Evolutionary conservation across 2,329 filamentous ascomycete genomes (phyloP).

Genomic region (Plenodomus lindquistii): DNA sequence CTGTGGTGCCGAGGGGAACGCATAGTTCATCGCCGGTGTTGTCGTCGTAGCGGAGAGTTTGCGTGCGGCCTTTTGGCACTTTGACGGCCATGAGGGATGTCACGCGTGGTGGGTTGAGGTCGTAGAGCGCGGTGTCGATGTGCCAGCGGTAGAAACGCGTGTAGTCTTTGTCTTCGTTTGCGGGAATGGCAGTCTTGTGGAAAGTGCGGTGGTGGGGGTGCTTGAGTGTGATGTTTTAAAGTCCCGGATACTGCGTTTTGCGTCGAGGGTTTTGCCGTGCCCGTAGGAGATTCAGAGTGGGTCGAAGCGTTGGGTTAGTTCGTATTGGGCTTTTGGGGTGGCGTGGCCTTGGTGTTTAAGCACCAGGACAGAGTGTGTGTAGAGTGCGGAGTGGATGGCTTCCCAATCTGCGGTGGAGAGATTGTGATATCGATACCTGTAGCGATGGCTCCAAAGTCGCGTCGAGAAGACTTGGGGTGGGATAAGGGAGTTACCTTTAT

Average conservation of each 20-base stretch:
- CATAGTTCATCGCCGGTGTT: slow-evolving; percentile 66
- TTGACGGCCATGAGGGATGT: slow-evolving; percentile 75
- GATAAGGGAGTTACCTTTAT: not conserved
- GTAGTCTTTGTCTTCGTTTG: slow-evolving; percentile 61
- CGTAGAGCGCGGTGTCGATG: slow-evolving; percentile 78
- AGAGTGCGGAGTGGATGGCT: slow-evolving; percentile 67
- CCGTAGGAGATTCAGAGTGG: slow-evolving; percentile 68
- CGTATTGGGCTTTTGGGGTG: slow-evolving; percentile 72
- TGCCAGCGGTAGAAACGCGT: slow-evolving; percentile 77
- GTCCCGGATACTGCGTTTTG: slow-evolving; percentile 65
- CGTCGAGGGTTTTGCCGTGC: slow-evolving; percentile 74
- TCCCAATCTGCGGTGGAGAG: slow-evolving; percentile 59
- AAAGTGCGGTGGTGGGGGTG: slow-evolving; percentile 81
- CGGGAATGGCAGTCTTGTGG: slow-evolving; percentile 66
- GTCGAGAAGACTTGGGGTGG: not conserved
- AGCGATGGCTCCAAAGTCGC: not conserved
- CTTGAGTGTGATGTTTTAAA: slow-evolving; percentile 67
- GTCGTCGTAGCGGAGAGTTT: slow-evolving; percentile 75
- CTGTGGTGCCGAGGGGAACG: slow-evolving; percentile 75
- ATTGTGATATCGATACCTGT: not conserved
- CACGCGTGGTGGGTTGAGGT: slow-evolving; percentile 71
- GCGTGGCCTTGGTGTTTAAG: slow-evolving; percentile 69
- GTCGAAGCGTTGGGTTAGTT: slow-evolving; percentile 75
- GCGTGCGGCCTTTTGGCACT: slow-evolving; percentile 68
- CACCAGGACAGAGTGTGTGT: slow-evolving; percentile 69